These are phyloP conservation scores for Lodderomyces jiufengensis DNA, from an alignment of 1,139 yeast genomes.

Conservation along the genomic window DNA sequence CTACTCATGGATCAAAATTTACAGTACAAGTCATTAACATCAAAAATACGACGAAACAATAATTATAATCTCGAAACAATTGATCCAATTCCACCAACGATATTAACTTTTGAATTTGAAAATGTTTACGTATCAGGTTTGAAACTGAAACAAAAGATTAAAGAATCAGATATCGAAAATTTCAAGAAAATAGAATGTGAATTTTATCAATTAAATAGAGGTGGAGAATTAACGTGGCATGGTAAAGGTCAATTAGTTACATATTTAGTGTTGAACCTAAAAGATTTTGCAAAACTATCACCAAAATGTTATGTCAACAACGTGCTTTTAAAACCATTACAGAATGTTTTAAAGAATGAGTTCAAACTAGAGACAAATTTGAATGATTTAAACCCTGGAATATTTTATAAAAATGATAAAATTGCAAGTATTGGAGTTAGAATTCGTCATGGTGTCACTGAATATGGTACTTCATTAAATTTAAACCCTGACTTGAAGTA, in stretches of 20 bases:
- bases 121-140: conserved; percentile 91
- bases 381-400: conserved; percentile 73
- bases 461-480: conserved; percentile 88
- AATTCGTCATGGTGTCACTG: conserved; percentile 77
- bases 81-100: conserved; percentile 49
- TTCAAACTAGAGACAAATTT: conserved; percentile 43
- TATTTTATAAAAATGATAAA: conserved; percentile 65
- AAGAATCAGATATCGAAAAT: conserved; percentile 18
- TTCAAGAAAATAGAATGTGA: conserved; percentile 40
- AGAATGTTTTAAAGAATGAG: conserved; percentile 44
- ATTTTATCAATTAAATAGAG: conserved; percentile 76
- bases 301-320: conserved; percentile 74
- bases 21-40: conserved; percentile 55
- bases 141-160: conserved; percentile 55
- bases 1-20: conserved; percentile 57
- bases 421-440: conserved; percentile 90
- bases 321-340: conserved; percentile 61
- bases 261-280: conserved; percentile 75
- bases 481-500: conserved; percentile 68
- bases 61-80: conserved; percentile 14
- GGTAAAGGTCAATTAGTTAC: conserved; percentile 93
- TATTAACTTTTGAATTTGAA: conserved; percentile 76
- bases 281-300: conserved; percentile 54
- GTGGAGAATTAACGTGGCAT: conserved; percentile 98
- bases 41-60: conserved; percentile 24